Base-by-base conservation (phyloP, 306 rosid species). In the Sphenostylis stenocarpa region DNA sequence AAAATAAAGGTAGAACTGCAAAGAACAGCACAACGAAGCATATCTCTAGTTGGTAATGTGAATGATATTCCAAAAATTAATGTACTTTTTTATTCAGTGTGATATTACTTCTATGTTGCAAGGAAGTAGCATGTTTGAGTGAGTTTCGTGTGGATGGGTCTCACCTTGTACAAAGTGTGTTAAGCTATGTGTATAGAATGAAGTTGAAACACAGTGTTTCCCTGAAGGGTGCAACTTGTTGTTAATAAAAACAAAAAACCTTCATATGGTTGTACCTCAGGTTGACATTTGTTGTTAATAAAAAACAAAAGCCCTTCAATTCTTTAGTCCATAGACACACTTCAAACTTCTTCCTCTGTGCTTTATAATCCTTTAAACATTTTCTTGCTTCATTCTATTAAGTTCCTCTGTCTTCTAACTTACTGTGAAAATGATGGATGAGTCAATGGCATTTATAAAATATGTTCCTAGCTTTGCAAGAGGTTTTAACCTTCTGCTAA, bases 401-500 rank as follows among this genome's bases (percentile, higher is more conserved):
- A 10, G 19, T 23, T 66, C 34, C 33, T 26, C 21, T 13, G 7
- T 28, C 21, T 66, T 17, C 4, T n/a, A 34, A 2, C 6, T 6
- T 4, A 16, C 16, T 41, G 65, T 67, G 62, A 60, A 14, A 66
- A 67, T 75, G 84, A 77, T 60, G 49, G 77, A 68, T 9, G 17
- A 10, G 38, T 19, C 58, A 58, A 3, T 7, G 55, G 7, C 73
- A 53, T 1, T 49, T 72, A 19, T 57, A 26, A 73, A 21, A 19
- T 57, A 15, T 26, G 72, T 83, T 73, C 83, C 92, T 16, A 66
- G 23, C 55, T 83, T 81, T 80, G 89, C 88, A 4, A 67, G 55
- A 41, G 89, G 89, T 41, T 68, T 80, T 9, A 9, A 65, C 28
- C 55, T 90, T 70, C 65, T 88, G 69, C 64, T 90, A 49, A 34